Percentiles rank a stretch among this genome's conserved stretches.
Conservation (phyloP, 768 basidiomycete species). For the Pleurotus djamor region DNA sequence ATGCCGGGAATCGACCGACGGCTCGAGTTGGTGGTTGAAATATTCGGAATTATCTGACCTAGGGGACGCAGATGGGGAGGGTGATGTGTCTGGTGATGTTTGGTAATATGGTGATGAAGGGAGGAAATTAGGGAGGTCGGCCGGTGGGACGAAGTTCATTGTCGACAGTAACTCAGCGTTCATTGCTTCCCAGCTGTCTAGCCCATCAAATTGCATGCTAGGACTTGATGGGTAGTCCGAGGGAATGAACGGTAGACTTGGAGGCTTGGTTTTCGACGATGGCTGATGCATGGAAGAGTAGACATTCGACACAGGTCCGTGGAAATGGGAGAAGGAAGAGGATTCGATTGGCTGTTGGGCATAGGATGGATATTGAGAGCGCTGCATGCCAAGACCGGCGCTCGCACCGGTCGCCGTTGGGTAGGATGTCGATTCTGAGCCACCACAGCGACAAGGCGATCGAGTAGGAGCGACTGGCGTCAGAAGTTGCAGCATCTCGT, state of each 20-base stretch:
- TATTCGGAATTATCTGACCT: conserved; percentile 2
- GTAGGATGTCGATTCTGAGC: neutral
- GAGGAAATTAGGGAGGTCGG: neutral
- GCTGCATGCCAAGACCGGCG: neutral
- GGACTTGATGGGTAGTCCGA: neutral
- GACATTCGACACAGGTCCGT: neutral
- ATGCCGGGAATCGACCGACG: neutral
- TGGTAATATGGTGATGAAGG: conserved; percentile 4
- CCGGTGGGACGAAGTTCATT: conserved; percentile 1
- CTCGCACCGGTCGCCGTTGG: neutral
- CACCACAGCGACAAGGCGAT: conserved; percentile 2
- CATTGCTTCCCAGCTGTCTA: conserved; percentile 5
- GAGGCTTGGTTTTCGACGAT: neutral
- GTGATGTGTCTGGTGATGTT: conserved; percentile 1
- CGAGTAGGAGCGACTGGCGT: neutral
- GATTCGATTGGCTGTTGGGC: neutral
- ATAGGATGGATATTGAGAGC: neutral
- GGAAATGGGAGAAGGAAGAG: neutral
- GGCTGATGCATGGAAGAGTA: neutral
- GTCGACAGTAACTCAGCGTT: conserved; percentile 1
- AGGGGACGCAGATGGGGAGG: conserved; percentile 1
- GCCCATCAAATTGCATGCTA: neutral
- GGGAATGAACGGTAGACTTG: neutral
- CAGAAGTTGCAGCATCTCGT: conserved; percentile 7
- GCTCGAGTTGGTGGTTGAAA: neutral